Base-by-base conservation (phyloP, 2,329 filamentous ascomycete genomes). In the Hypoxylon sp. region DNA sequence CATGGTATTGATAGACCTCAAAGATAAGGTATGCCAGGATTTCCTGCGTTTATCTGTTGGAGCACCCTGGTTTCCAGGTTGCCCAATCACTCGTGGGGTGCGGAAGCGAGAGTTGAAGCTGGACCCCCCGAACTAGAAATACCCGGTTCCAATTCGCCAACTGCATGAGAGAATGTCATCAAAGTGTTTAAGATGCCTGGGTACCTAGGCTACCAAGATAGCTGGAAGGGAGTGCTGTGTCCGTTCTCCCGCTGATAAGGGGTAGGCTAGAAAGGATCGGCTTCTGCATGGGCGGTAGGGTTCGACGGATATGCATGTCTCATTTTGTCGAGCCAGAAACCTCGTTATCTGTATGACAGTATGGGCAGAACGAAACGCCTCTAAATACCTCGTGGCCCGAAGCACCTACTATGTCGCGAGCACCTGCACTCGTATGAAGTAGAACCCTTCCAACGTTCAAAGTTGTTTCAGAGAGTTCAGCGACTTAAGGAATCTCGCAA, bases 31-130 rank as follows among this genome's bases (percentile, higher is more conserved):
- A 33, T 32, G 40, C n/a, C 28, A 57, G 49, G 33, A n/a, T 20
- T 36, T 42, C 40, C 6, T 44, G 50, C n/a, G n/a, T 45, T 63
- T 66, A 66, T 65, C 58, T 51, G 33, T 59, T 62, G 58, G 53
- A 50, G 44, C 6, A 30, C 24, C 38, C 51, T 4, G 51, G 51
- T 26, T 30, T 50, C 50, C 36, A 59, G 51, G 51, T 20, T 30
- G 53, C 54, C 54, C 36, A 61, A 62, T 58, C 57, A 44, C 11
- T 44, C 61, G 50, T 57, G 58, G 65, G 57, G 65, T 62, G 36
- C 56, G 51, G 56, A 48, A 59, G 42, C 55, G 44, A 40, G 24
- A 49, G 32, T 51, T 36, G 45, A n/a, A 55, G 45, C 55, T 53
- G 18, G 22, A 51, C 38, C 38, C 38, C 50, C 50, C 48, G 14